Evolutionary conservation across 495 filamentous ascomycete species (phyloP).

Genomic region (Glutinoglossum americanum): DNA sequence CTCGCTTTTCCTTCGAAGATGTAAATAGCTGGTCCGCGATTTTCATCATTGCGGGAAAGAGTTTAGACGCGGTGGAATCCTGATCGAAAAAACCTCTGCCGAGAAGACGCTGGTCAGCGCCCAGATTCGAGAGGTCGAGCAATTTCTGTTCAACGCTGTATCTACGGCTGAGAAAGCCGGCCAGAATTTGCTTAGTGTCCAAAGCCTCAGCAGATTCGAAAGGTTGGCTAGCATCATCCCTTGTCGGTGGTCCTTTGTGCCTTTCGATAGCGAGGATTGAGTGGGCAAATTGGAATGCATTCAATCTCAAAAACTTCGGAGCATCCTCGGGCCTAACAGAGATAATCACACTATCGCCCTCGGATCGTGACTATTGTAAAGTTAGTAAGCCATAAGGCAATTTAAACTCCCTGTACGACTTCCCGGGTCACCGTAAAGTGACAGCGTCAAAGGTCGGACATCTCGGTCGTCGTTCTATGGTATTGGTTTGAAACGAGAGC

Average conservation of each 20-base stretch:
- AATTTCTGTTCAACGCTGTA: constrained; percentile 50
- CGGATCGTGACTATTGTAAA: constrained; percentile 42
- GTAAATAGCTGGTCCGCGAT: constrained; percentile 54
- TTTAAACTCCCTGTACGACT: too few species aligned
- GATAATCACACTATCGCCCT: constrained; percentile 47
- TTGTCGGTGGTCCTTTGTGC: constrained; percentile 10
- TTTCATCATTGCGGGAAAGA: constrained; percentile 75
- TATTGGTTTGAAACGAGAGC: constrained; percentile 35
- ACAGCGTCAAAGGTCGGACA: constrained; percentile 16
- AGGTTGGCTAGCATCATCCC: constrained; percentile 1
- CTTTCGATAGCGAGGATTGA: constrained; percentile 31
- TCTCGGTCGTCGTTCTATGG: constrained; percentile 34
- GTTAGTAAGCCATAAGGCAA: constrained; percentile 46
- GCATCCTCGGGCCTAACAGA: constrained; percentile 40
- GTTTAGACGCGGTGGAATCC: constrained; percentile 52
- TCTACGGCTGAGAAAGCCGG: constrained; percentile 43
- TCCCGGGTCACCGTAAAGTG: constrained; percentile 25
- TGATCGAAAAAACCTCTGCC: constrained; percentile 56
- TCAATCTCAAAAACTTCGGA: constrained; percentile 35
- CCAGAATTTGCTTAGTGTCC: constrained; percentile 20
- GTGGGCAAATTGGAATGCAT: constrained; percentile 43
- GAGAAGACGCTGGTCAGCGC: constrained; percentile 39
- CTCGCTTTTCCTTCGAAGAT: constrained; percentile 37
- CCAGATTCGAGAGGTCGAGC: constrained; percentile 58
- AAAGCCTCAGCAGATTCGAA: constrained; percentile 5